These are phyloP conservation scores for Actinidia polygama DNA, from an alignment of 179 eudicot genomes.

Conservation along the genomic window DNA sequence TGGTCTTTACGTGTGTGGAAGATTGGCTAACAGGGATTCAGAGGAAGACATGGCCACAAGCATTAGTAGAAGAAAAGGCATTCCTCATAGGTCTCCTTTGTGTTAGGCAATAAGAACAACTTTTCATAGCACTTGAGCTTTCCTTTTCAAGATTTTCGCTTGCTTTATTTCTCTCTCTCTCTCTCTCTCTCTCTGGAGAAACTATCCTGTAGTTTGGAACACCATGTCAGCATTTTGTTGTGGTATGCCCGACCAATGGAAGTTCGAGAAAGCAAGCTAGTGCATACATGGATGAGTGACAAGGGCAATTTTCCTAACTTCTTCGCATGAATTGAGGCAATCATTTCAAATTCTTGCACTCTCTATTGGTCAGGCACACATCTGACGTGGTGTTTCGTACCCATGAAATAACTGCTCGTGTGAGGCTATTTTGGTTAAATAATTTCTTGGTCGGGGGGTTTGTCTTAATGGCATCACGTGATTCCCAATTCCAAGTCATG, in stretches of 20 bases:
- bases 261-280: too few species aligned
- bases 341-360: too few species aligned
- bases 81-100: slow-evolving; percentile 91
- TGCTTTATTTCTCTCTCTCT: neutral
- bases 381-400: too few species aligned
- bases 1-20: slow-evolving; percentile 63
- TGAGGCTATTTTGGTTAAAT: slow-evolving; percentile 45
- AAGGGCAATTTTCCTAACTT: too few species aligned
- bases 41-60: slow-evolving; percentile 89
- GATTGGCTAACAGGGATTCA: slow-evolving; percentile 53
- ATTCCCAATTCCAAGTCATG: slow-evolving; percentile 81
- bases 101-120: slow-evolving; percentile 37
- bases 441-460: slow-evolving; percentile 87
- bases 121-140: neutral
- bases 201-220: too few species aligned
- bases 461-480: slow-evolving; percentile 99
- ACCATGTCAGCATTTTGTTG: too few species aligned
- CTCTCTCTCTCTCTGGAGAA: slow-evolving; percentile 1
- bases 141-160: neutral
- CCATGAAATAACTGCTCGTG: too few species aligned
- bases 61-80: slow-evolving; percentile 92
- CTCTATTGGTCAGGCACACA: too few species aligned
- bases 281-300: too few species aligned
- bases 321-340: too few species aligned
- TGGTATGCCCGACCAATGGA: too few species aligned